Conservation (phyloP, 2,329 filamentous ascomycete species). For the Macrophomina tecta region DNA sequence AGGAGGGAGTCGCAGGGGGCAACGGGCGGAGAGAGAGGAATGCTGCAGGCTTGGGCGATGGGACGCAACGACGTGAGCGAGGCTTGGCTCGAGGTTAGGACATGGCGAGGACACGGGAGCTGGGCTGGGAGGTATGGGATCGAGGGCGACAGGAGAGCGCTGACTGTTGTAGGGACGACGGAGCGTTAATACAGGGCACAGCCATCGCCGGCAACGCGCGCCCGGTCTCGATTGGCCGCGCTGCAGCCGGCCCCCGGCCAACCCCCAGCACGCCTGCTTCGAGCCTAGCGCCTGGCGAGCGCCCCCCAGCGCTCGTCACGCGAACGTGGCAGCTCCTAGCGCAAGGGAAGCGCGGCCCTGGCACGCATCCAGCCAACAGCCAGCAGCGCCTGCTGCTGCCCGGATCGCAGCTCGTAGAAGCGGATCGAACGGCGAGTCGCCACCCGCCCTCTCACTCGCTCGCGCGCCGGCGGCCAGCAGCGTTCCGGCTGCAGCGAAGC, state of each 20-base stretch:
- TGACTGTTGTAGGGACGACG: constrained; percentile 24
- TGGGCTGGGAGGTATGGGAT: constrained; percentile 14
- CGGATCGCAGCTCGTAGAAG: not conserved
- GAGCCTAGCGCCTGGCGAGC: not conserved
- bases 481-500: not conserved
- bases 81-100: constrained; percentile 25
- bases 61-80: constrained; percentile 24
- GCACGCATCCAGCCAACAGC: constrained; percentile 17
- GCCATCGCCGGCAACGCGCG: constrained; percentile 18
- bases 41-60: constrained; percentile 21
- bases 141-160: constrained; percentile 20
- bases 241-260: constrained; percentile 3
- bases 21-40: constrained; percentile 34
- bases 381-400: not conserved
- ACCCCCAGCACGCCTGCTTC: constrained; percentile 7
- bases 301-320: constrained; percentile 11
- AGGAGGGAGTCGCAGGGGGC: constrained; percentile 33
- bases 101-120: constrained; percentile 20
- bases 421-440: constrained; percentile 10
- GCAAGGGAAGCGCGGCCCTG: constrained; percentile 20
- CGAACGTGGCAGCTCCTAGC: constrained; percentile 20
- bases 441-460: not conserved
- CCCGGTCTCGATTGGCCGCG: constrained; percentile 24
- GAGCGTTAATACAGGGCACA: constrained; percentile 26
- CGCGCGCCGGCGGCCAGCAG: not conserved